These are phyloP conservation scores for Vitis rotundifolia DNA, from an alignment of 164 flowering plant genomes.

Conservation along the genomic window DNA sequence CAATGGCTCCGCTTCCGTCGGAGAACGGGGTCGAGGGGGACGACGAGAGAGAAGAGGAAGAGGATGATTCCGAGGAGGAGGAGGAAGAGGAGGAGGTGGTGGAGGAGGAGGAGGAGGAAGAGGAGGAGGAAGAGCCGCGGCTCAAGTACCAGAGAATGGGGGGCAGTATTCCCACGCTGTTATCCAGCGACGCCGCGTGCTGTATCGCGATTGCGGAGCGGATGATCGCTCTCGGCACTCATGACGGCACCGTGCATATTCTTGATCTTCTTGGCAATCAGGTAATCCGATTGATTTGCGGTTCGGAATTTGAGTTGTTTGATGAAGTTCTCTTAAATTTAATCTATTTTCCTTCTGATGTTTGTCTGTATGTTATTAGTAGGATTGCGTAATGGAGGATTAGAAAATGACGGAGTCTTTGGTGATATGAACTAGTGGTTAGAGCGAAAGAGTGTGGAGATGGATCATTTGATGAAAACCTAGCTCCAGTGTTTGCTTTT, in stretches of 20 bases:
- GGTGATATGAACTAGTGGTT: too few relatives aligned
- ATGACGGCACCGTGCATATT: conserved; percentile 79
- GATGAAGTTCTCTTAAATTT: neutral
- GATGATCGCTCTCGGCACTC: conserved; percentile 99
- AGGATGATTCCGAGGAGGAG: conserved; percentile 43
- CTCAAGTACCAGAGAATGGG: conserved; percentile 99
- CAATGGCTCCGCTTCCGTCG: conserved; percentile 47
- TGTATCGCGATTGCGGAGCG: conserved; percentile 92
- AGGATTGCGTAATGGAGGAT: too few relatives aligned
- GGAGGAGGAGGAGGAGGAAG: conserved; percentile 60
- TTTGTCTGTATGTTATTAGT: too few relatives aligned
- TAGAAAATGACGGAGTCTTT: too few relatives aligned
- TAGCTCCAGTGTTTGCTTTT: neutral
- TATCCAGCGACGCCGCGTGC: conserved; percentile 78
- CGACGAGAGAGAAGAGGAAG: conserved; percentile 64
- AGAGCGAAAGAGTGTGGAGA: too few relatives aligned
- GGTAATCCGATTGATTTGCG: conserved; percentile 29
- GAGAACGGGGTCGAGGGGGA: conserved; percentile 90
- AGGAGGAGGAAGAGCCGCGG: conserved; percentile 95
- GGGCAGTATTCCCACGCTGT: conserved; percentile 75
- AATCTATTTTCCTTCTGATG: neutral
- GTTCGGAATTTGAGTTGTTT: neutral
- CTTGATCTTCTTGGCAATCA: conserved; percentile 97
- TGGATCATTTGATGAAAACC: neutral
- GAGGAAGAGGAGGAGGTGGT: conserved; percentile 55